Conservation (phyloP, 306 rosid genomes). For the Rubus parviflorus region DNA sequence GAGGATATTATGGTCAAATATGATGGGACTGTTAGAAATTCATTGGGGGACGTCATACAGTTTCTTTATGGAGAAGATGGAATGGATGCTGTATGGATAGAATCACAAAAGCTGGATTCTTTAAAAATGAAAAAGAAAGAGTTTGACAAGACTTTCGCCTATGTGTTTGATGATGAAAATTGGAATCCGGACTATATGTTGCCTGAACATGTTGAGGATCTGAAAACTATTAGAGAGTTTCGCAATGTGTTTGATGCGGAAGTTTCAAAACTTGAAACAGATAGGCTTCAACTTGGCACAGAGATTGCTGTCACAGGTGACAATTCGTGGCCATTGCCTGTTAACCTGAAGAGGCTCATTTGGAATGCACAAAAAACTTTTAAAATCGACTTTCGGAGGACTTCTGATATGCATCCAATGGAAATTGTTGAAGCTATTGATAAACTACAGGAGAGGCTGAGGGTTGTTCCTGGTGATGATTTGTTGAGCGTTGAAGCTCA, state of each 20-base stretch:
- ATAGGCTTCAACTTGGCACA: slow-evolving; percentile 80
- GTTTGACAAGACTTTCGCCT: slow-evolving; percentile 75
- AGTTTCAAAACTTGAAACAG: slow-evolving; percentile 84
- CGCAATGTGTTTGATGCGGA: slow-evolving; percentile 98
- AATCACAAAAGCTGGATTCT: slow-evolving; percentile 92
- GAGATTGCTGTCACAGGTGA: slow-evolving; percentile 89
- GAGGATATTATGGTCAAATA: slow-evolving; percentile 99
- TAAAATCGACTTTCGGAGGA: slow-evolving; percentile 90
- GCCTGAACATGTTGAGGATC: slow-evolving; percentile 91
- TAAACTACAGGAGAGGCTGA: slow-evolving; percentile 95
- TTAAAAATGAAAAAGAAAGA: slow-evolving; percentile 87
- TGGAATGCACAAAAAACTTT: slow-evolving; percentile 98
- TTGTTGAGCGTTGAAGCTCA: slow-evolving; percentile 91
- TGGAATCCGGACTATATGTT: slow-evolving; percentile 98
- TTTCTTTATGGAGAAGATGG: slow-evolving; percentile 99
- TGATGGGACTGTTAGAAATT: slow-evolving; percentile 97
- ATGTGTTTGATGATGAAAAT: slow-evolving; percentile 87
- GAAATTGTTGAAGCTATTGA: slow-evolving; percentile 99
- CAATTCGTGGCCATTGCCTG: slow-evolving; percentile 89
- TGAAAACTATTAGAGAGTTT: slow-evolving; percentile 92
- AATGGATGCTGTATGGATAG: slow-evolving; percentile 99
- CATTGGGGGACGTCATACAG: slow-evolving; percentile 96
- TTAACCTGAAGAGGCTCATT: slow-evolving; percentile 92
- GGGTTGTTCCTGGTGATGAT: slow-evolving; percentile 97
- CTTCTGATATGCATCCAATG: slow-evolving; percentile 99